These are phyloP conservation scores for Tuber umbilicatum DNA, from an alignment of 495 filamentous ascomycete species.

Conservation along the genomic window DNA sequence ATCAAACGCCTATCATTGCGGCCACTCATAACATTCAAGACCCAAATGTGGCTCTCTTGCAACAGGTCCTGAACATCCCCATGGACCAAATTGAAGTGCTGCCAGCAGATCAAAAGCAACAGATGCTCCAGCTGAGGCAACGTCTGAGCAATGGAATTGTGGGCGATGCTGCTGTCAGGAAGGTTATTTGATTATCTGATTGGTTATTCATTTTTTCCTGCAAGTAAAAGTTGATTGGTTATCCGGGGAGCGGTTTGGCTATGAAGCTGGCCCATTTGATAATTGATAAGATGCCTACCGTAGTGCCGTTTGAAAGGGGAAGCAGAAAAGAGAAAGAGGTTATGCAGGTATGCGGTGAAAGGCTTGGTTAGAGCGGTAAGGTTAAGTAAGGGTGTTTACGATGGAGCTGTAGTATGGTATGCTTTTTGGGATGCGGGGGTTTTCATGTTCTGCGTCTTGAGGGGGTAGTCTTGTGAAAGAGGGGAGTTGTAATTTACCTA, in stretches of 20 bases:
- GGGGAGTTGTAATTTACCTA: no score
- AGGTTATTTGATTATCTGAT: neutral
- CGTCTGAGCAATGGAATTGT: conserved; percentile 11
- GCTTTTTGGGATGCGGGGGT: neutral
- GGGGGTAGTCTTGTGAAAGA: neutral
- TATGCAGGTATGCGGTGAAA: neutral
- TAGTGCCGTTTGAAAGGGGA: neutral
- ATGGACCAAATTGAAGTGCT: conserved; percentile 36
- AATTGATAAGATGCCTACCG: conserved; percentile 2
- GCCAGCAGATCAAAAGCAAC: conserved; percentile 37
- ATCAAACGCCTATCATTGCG: neutral
- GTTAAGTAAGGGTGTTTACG: neutral
- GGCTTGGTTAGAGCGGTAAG: neutral
- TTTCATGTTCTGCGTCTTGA: conserved; percentile 2
- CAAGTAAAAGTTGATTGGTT: neutral
- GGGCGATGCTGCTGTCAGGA: neutral
- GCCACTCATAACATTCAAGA: conserved; percentile 7
- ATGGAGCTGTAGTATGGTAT: neutral
- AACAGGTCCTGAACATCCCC: conserved; percentile 38
- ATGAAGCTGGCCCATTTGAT: neutral
- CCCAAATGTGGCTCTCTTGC: conserved; percentile 26
- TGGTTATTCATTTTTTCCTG: neutral
- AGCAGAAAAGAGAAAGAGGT: neutral
- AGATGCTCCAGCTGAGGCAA: conserved; percentile 35
- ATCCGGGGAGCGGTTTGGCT: neutral